Conservation (phyloP, 2,329 filamentous ascomycete species). For the Fusarium protoensiforme region DNA sequence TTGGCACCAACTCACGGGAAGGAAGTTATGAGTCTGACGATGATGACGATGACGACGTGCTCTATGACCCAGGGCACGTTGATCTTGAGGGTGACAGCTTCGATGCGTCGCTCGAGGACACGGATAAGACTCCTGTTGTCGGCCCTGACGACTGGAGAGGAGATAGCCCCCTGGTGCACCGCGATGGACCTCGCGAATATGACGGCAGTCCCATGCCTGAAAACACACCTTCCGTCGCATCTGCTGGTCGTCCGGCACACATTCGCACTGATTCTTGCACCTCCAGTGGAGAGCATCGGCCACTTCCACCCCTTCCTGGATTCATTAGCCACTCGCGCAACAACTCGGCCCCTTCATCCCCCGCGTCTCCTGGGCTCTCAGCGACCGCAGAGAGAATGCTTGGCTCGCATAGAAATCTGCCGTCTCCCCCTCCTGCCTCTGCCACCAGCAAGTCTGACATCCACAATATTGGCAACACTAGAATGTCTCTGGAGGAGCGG, state of each 20-base stretch:
- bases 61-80: slow-evolving; percentile 64
- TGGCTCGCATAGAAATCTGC: slow-evolving; percentile 74
- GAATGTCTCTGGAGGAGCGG: slow-evolving; percentile 87
- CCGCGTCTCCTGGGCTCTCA: slow-evolving; percentile 72
- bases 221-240: slow-evolving; percentile 52
- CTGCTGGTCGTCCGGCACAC: slow-evolving; percentile 64
- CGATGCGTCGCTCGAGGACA: slow-evolving; percentile 93
- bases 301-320: slow-evolving; percentile 86
- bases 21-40: slow-evolving; percentile 92
- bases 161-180: slow-evolving; percentile 62
- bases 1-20: slow-evolving; percentile 89
- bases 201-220: slow-evolving; percentile 77
- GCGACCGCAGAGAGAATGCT: slow-evolving; percentile 79
- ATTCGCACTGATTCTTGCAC: slow-evolving; percentile 77
- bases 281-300: slow-evolving; percentile 84
- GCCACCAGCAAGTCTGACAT: slow-evolving; percentile 80
- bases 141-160: slow-evolving; percentile 96
- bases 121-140: slow-evolving; percentile 97
- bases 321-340: slow-evolving; percentile 53
- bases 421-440: slow-evolving; percentile 75
- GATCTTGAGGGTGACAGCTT: slow-evolving; percentile 82
- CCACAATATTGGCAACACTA: slow-evolving; percentile 77
- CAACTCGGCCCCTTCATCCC: slow-evolving; percentile 57
- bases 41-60: slow-evolving; percentile 73
- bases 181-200: slow-evolving; percentile 56